A percentile compares a stretch with the other conserved stretches of the same genome.
These are phyloP conservation scores for Physaria fendleri DNA, from an alignment of 345 rosid genomes.

Conservation along the genomic window DNA sequence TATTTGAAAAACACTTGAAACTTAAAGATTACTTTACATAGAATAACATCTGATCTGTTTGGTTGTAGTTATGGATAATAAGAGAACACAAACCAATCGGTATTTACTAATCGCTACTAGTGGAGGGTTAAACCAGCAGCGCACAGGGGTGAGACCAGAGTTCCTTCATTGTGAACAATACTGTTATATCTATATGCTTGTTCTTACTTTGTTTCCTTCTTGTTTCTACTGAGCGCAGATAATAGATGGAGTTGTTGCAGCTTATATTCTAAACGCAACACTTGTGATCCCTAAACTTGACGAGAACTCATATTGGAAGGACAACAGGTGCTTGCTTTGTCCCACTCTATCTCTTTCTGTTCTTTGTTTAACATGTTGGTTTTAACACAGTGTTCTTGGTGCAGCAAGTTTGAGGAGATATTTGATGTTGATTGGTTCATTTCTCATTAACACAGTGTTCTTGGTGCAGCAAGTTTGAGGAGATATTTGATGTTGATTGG, in stretches of 20 bases:
- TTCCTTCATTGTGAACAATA: not conserved
- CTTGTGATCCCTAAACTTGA: conserved; percentile 87
- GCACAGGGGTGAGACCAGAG: conserved; percentile 95
- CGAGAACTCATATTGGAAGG: conserved; percentile 89
- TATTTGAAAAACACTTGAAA: not conserved
- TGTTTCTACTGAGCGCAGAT: conserved; percentile 52
- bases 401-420: conserved; percentile 77
- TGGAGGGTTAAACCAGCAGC: conserved; percentile 93
- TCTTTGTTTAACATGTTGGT: conserved; percentile 4
- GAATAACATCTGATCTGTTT: too few relatives aligned
- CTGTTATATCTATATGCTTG: not conserved
- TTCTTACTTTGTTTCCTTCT: not conserved
- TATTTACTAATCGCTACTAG: conserved; percentile 82
- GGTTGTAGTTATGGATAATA: conserved; percentile 41
- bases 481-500: conserved; percentile 76
- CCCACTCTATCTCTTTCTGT: not conserved
- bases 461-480: conserved; percentile 63
- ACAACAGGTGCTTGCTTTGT: conserved; percentile 68
- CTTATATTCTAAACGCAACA: conserved; percentile 87
- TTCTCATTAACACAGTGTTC: not conserved
- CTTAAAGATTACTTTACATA: not conserved
- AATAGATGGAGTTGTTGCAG: conserved; percentile 83
- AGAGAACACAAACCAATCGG: conserved; percentile 47
- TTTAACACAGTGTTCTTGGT: conserved; percentile 9
- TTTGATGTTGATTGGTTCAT: conserved; percentile 83